Evolutionary conservation across 2,329 filamentous ascomycete genomes (phyloP), one percentile per base, ranked within the genome.

Genomic region (Ambrosiella xylebori): DNA sequence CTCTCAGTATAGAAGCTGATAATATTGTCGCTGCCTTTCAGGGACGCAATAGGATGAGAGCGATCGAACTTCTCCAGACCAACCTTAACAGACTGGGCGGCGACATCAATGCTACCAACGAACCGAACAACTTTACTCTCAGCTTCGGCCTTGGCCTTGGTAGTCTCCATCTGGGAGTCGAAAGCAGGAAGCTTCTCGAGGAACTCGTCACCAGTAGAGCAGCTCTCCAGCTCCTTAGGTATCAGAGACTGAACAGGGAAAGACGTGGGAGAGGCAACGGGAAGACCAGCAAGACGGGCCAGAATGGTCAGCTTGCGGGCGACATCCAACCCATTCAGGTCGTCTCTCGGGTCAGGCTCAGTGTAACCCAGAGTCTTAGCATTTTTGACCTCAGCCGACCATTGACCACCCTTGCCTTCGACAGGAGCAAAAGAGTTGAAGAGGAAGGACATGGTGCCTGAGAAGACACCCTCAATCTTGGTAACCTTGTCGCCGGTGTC

Each of bases 11-110:
- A 95, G 76, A 98, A 96, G 75, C 85, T 95, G 68, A 98, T 95
- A 69, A 98, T 95, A 75, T 98, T 98, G 69, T 97, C 93, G 70
- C 90, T 97, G 40, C 93, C 93, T 78, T 95, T 95, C 59, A 98
- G 77, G 53, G 86, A 85, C 12, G 93, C 93, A 72, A 98, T 96
- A 11, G 93, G 87, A 67, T 94, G 88, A 61, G 85, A 86, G 64
- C 81, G 81, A 64, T 95, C 89, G 65, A 89, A 90, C 72, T 85
- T 87, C 76, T 96, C 85, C 63, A 98, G 73, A 1, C 93, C 91
- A 59, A 98, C 93, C 75, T 90, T 94, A 69, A 97, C 86, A 64
- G 82, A 74, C 68, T 88, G 85, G 61, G 77, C 79, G n/a, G 74
- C 77, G 49, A 95, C 82, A 67, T 98, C 89, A 61, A 97, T 87